phyloP scores from a whole-genome alignment of 495 filamentous ascomycete species.

The Penicillium canariense region DNA sequence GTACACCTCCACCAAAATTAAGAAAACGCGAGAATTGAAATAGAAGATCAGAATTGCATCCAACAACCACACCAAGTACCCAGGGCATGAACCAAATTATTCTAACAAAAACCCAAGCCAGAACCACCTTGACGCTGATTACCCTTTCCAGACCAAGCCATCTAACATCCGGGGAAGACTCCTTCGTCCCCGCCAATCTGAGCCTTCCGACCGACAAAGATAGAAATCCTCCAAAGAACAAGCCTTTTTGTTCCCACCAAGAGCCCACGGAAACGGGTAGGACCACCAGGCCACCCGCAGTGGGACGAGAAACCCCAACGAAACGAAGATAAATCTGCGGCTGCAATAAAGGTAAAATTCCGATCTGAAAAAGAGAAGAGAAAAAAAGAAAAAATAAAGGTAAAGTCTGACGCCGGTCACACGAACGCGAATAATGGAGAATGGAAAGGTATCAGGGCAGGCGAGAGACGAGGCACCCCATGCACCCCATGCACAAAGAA shows the following conservation, averaged over 20 bases:
- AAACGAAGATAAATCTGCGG: slow-evolving; percentile 13
- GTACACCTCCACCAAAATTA: slow-evolving; percentile 2
- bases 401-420: slow-evolving; percentile 35
- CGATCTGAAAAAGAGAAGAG: slow-evolving; percentile 26
- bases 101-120: slow-evolving; percentile 19
- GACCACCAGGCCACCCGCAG: slow-evolving; percentile 5
- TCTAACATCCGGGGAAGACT: slow-evolving; percentile 9
- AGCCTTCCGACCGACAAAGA: slow-evolving; percentile 8
- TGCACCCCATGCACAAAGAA: slow-evolving; percentile 33
- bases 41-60: slow-evolving; percentile 17
- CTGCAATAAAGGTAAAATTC: slow-evolving; percentile 24
- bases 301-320: slow-evolving; percentile 5
- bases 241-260: slow-evolving; percentile 1
- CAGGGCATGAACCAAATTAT: slow-evolving; percentile 21
- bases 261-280: slow-evolving; percentile 1
- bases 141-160: slow-evolving; percentile 16
- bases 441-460: slow-evolving; percentile 39
- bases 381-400: slow-evolving; percentile 19
- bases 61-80: slow-evolving; percentile 18
- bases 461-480: slow-evolving; percentile 29
- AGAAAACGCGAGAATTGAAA: neutral
- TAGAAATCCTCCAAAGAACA: slow-evolving; percentile 1
- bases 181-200: neutral
- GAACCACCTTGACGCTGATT: slow-evolving; percentile 16
- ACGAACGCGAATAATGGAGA: slow-evolving; percentile 24